These are phyloP conservation scores for Psilocybe cyanescens DNA, from an alignment of 768 basidiomycete genomes.

Conservation along the genomic window DNA sequence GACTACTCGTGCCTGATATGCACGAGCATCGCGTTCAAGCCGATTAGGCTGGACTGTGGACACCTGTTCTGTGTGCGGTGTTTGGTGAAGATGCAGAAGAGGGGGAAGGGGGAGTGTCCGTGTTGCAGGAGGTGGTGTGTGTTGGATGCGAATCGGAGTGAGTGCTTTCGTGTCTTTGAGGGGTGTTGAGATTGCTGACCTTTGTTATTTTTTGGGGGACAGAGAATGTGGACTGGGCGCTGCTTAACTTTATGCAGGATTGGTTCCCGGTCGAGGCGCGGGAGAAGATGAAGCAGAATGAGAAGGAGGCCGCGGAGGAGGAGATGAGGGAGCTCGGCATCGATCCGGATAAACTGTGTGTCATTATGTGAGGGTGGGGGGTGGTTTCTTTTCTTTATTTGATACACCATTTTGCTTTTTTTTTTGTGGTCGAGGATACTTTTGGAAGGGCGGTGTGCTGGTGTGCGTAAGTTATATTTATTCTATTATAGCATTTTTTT, in stretches of 20 bases:
- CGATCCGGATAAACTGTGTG: slow-evolving; percentile 45
- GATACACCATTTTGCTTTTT: not conserved
- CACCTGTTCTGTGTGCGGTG: slow-evolving; percentile 83
- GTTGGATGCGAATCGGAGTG: slow-evolving; percentile 74
- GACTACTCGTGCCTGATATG: slow-evolving; percentile 92
- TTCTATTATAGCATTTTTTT: no score
- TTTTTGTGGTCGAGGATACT: not conserved
- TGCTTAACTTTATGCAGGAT: slow-evolving; percentile 85
- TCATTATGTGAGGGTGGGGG: slow-evolving; percentile 38
- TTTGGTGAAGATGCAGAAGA: slow-evolving; percentile 90
- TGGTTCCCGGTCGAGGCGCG: slow-evolving; percentile 90
- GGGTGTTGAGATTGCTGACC: slow-evolving; percentile 3
- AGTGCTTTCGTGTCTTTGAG: slow-evolving; percentile 31
- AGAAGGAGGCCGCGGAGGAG: slow-evolving; percentile 73
- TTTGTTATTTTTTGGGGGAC: not conserved
- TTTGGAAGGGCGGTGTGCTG: no score
- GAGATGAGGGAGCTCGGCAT: slow-evolving; percentile 69
- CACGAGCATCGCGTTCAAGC: slow-evolving; percentile 90
- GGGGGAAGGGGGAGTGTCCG: slow-evolving; percentile 76
- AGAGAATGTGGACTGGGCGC: slow-evolving; percentile 82
- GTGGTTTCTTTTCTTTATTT: slow-evolving; percentile 1
- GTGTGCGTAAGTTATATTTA: not conserved
- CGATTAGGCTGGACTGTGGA: slow-evolving; percentile 78
- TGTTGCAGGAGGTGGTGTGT: slow-evolving; percentile 84
- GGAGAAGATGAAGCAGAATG: slow-evolving; percentile 75